Conservation (phyloP, 2,329 filamentous ascomycete species). For the Colletotrichum musicola region DNA sequence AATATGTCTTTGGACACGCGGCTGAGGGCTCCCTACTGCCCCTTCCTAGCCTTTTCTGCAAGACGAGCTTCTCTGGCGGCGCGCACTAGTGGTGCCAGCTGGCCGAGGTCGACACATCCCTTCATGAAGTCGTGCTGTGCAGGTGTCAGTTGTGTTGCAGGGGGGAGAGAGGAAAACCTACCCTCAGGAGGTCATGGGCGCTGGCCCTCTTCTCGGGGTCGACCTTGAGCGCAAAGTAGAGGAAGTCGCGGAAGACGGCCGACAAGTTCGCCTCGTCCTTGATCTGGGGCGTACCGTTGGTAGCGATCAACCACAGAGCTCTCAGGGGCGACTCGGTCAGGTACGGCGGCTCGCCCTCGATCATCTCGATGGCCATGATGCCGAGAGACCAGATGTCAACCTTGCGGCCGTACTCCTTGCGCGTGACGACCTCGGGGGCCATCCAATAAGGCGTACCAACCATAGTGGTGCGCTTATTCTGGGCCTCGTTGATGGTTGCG, state of each 20-base stretch:
- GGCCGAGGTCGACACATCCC: slow-evolving; percentile 77
- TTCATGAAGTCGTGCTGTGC: slow-evolving; percentile 84
- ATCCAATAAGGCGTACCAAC: slow-evolving; percentile 99
- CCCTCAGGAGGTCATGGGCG: slow-evolving; percentile 91
- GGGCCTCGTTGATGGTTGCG: slow-evolving; percentile 96
- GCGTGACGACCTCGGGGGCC: slow-evolving; percentile 96
- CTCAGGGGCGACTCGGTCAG: slow-evolving; percentile 94
- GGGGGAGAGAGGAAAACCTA: slow-evolving; percentile 61
- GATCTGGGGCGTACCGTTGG: slow-evolving; percentile 93
- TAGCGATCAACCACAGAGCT: slow-evolving; percentile 95
- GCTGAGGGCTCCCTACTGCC: slow-evolving; percentile 48
- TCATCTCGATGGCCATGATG: slow-evolving; percentile 99
- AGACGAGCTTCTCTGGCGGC: slow-evolving; percentile 87
- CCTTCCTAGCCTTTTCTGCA: slow-evolving; percentile 84
- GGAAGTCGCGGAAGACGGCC: slow-evolving; percentile 87
- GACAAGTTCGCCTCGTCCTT: slow-evolving; percentile 91
- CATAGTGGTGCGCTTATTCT: slow-evolving; percentile 99
- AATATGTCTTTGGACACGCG: slow-evolving; percentile 29
- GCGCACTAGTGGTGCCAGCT: slow-evolving; percentile 87
- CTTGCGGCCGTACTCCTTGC: slow-evolving; percentile 98
- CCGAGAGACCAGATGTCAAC: slow-evolving; percentile 99
- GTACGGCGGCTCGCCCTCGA: slow-evolving; percentile 97
- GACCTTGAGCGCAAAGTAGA: slow-evolving; percentile 93
- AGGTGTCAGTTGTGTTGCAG: background rate
- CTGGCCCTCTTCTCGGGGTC: slow-evolving; percentile 97